Evolutionary conservation across 1,139 yeast species (phyloP), one percentile per base, ranked within the genome.

Genomic region (Hansenula lynferdii): DNA sequence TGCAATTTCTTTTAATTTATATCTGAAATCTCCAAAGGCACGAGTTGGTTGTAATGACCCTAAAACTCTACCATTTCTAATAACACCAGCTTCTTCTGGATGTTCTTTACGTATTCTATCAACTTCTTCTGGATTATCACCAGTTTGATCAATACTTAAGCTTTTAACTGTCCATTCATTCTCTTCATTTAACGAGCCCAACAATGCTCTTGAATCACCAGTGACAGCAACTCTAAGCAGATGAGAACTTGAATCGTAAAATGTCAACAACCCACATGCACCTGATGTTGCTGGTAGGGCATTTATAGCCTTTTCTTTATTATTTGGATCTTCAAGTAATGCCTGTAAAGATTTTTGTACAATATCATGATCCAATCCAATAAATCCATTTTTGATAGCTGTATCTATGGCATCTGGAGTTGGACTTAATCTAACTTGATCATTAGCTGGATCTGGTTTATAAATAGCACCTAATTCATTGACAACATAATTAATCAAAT

Each of bases 1-100:
- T 39, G 59, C 62, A 17, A 65, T 45, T 22, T 85, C 83, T 22
- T 87, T 70, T 69, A 85, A 69, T 58, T 92, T 92, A 61, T 87
- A 92, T 47, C 96, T 75, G 45, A 96, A 95, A 62, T 92, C 99
- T 35, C 99, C 98, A 69, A 92, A 94, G 1, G 97, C 96, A 53
- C 98, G 72, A 0, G 96, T 80, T 6, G 99, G 98, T 61, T 94
- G 98, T 47, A 92, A 72, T n/a, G 90, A 78, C 0, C 99, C 99
- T 50, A 92, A 71, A 6, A 94, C 85, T 50, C 98, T 75, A 5
- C 98, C 98, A 46, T 86, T 79, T 52, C 87, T 75, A 20, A 90
- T 80, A 27, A 83, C 92, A 42, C 78, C 77, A 22, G 87, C 82
- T 61, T 92, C 97, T 44, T 81, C 82, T 1, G 98, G 98, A 61